Percentiles rank a stretch among this genome's conserved stretches.
Conservation (phyloP, 805 yeast species). For the Pichia heedii region DNA sequence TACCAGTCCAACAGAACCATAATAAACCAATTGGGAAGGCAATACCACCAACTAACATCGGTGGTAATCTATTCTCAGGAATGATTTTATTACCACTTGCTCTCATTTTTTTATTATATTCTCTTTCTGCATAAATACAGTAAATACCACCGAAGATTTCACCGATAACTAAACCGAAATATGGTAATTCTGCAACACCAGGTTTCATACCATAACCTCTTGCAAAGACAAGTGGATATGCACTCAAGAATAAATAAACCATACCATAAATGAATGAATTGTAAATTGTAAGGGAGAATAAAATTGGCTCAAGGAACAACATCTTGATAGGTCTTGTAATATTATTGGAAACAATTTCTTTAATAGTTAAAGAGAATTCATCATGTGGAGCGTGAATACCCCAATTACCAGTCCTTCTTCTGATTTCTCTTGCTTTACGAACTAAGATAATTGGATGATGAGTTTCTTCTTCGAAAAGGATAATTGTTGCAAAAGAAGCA, state of each 20-base stretch:
- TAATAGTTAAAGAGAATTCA: constrained; percentile 43
- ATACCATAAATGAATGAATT: constrained; percentile 77
- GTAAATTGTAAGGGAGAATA: constrained; percentile 59
- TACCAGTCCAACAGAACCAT: constrained; percentile 88
- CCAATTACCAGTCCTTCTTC: constrained; percentile 72
- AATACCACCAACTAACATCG: constrained; percentile 66
- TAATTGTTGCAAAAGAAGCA: constrained; percentile 26
- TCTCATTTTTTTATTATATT: constrained; percentile 38
- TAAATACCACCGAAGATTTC: constrained; percentile 46
- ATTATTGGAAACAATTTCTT: constrained; percentile 54
- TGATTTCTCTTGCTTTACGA: constrained; percentile 51
- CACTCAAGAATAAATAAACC: constrained; percentile 62
- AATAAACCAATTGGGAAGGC: constrained; percentile 70
- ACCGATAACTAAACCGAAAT: constrained; percentile 68
- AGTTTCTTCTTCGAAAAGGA: constrained; percentile 52
- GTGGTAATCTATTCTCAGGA: constrained; percentile 74
- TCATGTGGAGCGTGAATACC: constrained; percentile 75
- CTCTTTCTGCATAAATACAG: constrained; percentile 47
- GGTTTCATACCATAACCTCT: constrained; percentile 51
- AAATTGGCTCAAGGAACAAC: constrained; percentile 63
- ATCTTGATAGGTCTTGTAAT: constrained; percentile 59
- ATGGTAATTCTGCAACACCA: constrained; percentile 72
- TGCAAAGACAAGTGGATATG: constrained; percentile 64
- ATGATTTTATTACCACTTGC: constrained; percentile 51
- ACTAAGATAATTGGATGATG: constrained; percentile 62